Base-by-base conservation (phyloP, 352 stramenopile species). In the Salisapilia sapeloensis region DNA sequence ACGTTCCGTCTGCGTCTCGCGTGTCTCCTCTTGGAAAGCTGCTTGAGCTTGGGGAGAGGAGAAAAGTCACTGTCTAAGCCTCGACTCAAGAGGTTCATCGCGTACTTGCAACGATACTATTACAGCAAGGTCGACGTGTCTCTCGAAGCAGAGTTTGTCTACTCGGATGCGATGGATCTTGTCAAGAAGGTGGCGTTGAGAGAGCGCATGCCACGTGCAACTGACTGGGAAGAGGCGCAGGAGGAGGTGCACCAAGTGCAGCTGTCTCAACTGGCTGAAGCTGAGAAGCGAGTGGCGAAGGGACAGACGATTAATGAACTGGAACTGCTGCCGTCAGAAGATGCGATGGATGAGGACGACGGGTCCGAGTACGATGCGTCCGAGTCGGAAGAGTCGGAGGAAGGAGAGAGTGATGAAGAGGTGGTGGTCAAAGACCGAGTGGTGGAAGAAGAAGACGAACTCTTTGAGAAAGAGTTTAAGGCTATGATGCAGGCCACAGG, bases 81-180 rank as follows among this genome's bases (percentile, higher is more conserved):
- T 2, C 83, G 89, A 23, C 53, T 98, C 2, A 66, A 77, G 15
- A 75, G 69, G 10, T 96, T 96, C 40, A 69, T 97, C 38, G 46
- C 75, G 6, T 92, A 94, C 43, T 96, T 97, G 44, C 89, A 97
- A 49, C 76, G 89, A 17, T 98, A 98, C 60, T 69, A 97, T 12
- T 96, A 97, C 29, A 91, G 86, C 17, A 98, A 98, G 56, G 67
- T 60, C 4, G 76, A 91, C 23, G 69, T 98, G 10, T 92, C 93
- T 1, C 72, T 94, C 27, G 92, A 98, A 35, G 94, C 94, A 19
- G 74, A 95, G 35, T 96, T 93, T 53, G 59, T 86, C 22, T 65
- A 94, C 25, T 57, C 79, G 5, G 69, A 96, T 30, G 40, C 85
- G 13, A 77, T 74, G 35, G 74, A 90, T 12, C 53, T 82, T 13